Percentiles rank a stretch among this genome's conserved stretches.
Conservation (phyloP, 2,329 filamentous ascomycete genomes). For the Ilyonectria destructans region DNA sequence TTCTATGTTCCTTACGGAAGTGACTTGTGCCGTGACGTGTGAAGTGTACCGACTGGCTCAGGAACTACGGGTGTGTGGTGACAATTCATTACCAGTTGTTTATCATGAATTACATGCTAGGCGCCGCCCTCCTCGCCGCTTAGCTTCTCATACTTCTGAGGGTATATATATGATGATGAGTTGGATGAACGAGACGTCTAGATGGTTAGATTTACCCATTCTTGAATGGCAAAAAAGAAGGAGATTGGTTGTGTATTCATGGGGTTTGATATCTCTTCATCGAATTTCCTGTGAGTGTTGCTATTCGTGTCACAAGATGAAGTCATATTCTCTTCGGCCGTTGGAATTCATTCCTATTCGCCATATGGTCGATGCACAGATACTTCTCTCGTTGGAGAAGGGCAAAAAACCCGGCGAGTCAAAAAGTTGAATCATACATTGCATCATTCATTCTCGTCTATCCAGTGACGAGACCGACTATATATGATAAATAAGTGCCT, state of each 20-base stretch:
- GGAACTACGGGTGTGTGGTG: background rate
- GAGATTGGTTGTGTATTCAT: too few relatives aligned
- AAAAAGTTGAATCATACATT: conserved; percentile 2
- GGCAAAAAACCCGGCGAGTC: background rate
- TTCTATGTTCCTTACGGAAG: background rate
- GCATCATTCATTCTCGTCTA: conserved; percentile 17
- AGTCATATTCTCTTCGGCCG: too few relatives aligned
- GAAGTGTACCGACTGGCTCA: background rate
- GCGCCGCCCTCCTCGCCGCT: background rate
- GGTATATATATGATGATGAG: too few relatives aligned
- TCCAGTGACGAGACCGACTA: background rate
- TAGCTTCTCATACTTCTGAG: too few relatives aligned
- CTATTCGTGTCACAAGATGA: too few relatives aligned
- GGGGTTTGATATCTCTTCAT: too few relatives aligned
- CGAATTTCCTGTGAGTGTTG: too few relatives aligned
- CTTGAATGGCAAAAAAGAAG: too few relatives aligned
- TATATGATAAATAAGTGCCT: background rate
- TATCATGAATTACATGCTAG: background rate
- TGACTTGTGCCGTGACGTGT: background rate
- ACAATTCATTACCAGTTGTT: background rate
- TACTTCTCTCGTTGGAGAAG: background rate
- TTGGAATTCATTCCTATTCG: too few relatives aligned
- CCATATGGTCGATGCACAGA: too few relatives aligned
- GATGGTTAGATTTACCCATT: too few relatives aligned
- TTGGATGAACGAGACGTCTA: too few relatives aligned